Evolutionary conservation across 2,329 filamentous ascomycete genomes (phyloP), one percentile per base, ranked within the genome.

Genomic region (Penicillium sp.): DNA sequence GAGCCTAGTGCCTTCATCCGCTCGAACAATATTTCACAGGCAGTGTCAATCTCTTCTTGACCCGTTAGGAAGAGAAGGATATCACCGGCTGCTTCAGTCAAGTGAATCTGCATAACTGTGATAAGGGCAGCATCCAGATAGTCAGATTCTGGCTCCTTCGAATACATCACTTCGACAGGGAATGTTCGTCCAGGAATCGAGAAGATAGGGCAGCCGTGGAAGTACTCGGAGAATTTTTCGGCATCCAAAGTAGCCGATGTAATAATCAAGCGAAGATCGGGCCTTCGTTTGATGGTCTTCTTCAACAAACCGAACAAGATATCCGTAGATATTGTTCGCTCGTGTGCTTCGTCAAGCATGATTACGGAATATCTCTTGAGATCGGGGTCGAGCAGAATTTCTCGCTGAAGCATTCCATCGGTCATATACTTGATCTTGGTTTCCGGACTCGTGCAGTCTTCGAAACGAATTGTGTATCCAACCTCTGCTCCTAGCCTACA

Each of bases 351-450:
- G 68, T 98, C 93, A 61, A 98, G 80, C 86, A 98, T 98, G 64
- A 98, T 96, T 53, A 93, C 89, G 0, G 90, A 95, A 66, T 98
- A 98, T 57, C 88, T 83, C 64, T 81, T 87, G 58, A 98, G 75
- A 61, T 95, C 87, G 0, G 91, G 88, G 67, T 98, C 93, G 59
- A 96, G 80, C 44, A 98, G 79, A 66, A 96, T 90, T 73, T 98
- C 93, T 75, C 93, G 82, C 73, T 96, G 85, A 67, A 98, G 81
- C 88, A 97, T 97, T 71, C 93, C 93, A 64, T 98, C 93, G 13
- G 93, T 98, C 92, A 98, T 96, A 75, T 98, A 98, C 75, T 98
- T 98, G 76, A 98, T 95, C 65, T 86, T 89, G 1, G 93, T 98
- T 15, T 85, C 80, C 1, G 89, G 83, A 56, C 86, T 88, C 0